These are phyloP conservation scores for Posidonia oceanica DNA, from an alignment of 116 monocot species.

Conservation along the genomic window DNA sequence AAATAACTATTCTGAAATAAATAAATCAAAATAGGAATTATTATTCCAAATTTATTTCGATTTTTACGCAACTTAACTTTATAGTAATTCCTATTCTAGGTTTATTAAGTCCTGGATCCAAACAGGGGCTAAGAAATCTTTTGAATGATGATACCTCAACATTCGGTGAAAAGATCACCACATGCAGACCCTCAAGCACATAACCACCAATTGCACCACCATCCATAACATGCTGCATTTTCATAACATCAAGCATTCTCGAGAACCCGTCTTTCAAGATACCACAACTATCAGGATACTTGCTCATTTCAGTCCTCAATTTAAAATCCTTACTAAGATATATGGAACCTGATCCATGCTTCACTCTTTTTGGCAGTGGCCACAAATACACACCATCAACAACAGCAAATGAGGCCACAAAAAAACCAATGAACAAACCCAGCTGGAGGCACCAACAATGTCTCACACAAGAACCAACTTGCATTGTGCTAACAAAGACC, in stretches of 20 bases:
- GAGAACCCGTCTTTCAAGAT: slow-evolving; percentile 59
- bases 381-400: slow-evolving; percentile 45
- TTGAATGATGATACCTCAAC: slow-evolving; percentile 27
- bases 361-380: slow-evolving; percentile 69
- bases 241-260: slow-evolving; percentile 39
- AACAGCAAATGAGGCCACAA: not conserved
- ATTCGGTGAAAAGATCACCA: slow-evolving; percentile 35
- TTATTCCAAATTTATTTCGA: no score
- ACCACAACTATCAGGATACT: slow-evolving; percentile 34
- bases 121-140: no score
- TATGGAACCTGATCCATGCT: slow-evolving; percentile 31
- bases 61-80: no score
- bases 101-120: no score
- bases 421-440: not conserved
- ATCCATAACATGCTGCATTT: slow-evolving; percentile 25
- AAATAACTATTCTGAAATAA: no score
- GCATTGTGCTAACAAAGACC: not conserved
- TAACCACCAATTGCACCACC: slow-evolving; percentile 8
- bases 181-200: slow-evolving; percentile 43
- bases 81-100: no score
- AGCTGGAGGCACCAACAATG: not conserved
- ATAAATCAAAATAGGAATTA: no score
- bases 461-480: not conserved
- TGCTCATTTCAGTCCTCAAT: slow-evolving; percentile 49
- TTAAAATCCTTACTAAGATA: slow-evolving; percentile 41